phyloP scores from a whole-genome alignment of 116 monocot species.

The Iris pallida region DNA sequence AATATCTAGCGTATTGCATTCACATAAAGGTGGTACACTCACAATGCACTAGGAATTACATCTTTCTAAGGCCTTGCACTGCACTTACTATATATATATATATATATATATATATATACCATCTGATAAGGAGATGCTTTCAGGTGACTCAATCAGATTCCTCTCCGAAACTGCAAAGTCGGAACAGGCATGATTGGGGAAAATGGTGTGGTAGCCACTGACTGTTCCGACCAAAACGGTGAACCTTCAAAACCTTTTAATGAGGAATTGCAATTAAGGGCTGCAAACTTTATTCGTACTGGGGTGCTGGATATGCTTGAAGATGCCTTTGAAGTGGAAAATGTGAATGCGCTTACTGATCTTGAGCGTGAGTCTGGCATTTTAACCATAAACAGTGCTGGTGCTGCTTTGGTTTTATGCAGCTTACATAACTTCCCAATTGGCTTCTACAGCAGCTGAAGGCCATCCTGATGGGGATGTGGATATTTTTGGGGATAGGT shows the following conservation, averaged over 20 bases:
- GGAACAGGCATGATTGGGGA: conserved; percentile 5
- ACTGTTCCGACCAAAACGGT: neutral
- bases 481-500: conserved; percentile 15
- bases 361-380: neutral
- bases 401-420: conserved; percentile 4
- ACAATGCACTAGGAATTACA: too few species aligned
- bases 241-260: conserved; percentile 14
- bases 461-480: conserved; percentile 13
- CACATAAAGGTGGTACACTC: neutral
- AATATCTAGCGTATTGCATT: too few species aligned
- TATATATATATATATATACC: too few species aligned
- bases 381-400: neutral
- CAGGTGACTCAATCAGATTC: too few species aligned
- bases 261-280: conserved; percentile 4
- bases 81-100: too few species aligned
- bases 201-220: conserved; percentile 10
- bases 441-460: neutral
- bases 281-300: conserved; percentile 20
- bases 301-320: conserved; percentile 23
- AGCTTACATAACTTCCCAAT: neutral
- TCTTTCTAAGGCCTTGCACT: too few species aligned
- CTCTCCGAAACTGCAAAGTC: too few species aligned
- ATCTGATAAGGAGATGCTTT: too few species aligned
- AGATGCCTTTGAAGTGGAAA: conserved; percentile 9
- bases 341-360: neutral